Evolutionary conservation across 2,329 filamentous ascomycete genomes (phyloP), one percentile per base, ranked within the genome.

Genomic region (Neofusicoccum kwambonambiense): DNA sequence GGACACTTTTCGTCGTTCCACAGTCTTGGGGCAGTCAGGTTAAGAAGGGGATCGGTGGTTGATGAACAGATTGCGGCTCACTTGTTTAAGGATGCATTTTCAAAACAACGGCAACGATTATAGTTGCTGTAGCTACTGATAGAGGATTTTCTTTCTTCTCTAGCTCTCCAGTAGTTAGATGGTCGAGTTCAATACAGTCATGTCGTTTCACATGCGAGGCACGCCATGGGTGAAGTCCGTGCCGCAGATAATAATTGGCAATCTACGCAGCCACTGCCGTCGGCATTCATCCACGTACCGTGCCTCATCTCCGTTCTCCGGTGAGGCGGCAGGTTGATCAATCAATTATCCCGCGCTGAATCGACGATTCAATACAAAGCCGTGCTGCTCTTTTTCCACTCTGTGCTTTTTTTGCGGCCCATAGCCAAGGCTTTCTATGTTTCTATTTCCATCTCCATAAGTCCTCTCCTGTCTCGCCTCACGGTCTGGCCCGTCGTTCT

Each of bases 201-300:
- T 35, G n/a, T 8, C 42, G 4, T 19, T 58, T 58, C n/a, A 58
- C 56, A 44, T 42, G 56, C 27, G 9, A 17, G 8, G 15, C n/a
- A 47, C 27, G 17, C 27, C 15, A 19, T 31, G 19, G 12, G 27
- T 27, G 42, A 47, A 13, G 44, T 47, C 56, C 42, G 56, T 47
- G 56, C 52, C 31, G 15, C n/a, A 13, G 8, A 11, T 37, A 22
- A 31, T 22, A 51, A 17, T 27, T 51, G 19, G 47, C 47, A 51
- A 51, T 51, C 6, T 31, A 47, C 56, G 27, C 42, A 47, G 41
- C 56, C 56, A 60, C 56, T 47, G 41, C 56, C 56, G 56, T 47
- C 56, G 42, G 41, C 41, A 47, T 13, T 47, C n/a, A 17, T 47
- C 37, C 42, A 47, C 17, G 31, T 49, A 47, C 41, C 56, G 41